Base-by-base conservation (phyloP, 306 rosid species). In the Bauhinia variegata region DNA sequence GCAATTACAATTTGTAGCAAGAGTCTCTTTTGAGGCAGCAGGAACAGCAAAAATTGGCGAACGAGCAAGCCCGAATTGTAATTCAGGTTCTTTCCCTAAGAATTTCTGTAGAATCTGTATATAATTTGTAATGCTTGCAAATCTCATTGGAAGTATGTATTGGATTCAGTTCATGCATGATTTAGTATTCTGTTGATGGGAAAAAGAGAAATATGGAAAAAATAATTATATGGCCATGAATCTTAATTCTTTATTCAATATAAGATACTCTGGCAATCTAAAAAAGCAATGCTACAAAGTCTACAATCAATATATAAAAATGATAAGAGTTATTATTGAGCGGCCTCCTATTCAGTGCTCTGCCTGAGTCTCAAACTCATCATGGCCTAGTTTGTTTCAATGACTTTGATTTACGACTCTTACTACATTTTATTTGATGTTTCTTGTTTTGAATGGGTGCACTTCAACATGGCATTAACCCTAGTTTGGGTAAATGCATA, bases 21-120 rank as follows among this genome's bases (percentile, higher is more conserved):
- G 86, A 79, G 64, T 78, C 90, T 49, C 33, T 76, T 33, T 75
- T 90, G 85, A 93, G 98, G 87, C 97, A 82, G 77, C 95, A 86
- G 77, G 97, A 79, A 84, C 87, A 66, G 63, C 85, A 89, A 61
- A 81, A 72, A 71, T 76, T 89, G 75, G 84, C 86, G 23, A 90
- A 79, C 70, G 90, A 81, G 73, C 95, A 88, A 63, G 72, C 79
- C 59, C 66, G 46, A 55, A 75, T 85, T 63, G 76, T 88, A n/a
- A n/a, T 51, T 65, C 96, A 79, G 98, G 96, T 92, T 69, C 71
- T 51, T 30, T 56, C 44, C 53, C 11, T 65, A 17, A 67, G 31
- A 54, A 36, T 64, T 73, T 67, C 43, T n/a, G 34, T 11, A 34
- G 12, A 53, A 47, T 54, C 34, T 55, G 39, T 38, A 15, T 42